Conservation (phyloP, 2,329 filamentous ascomycete genomes). For the Tolypocladium tundrense region DNA sequence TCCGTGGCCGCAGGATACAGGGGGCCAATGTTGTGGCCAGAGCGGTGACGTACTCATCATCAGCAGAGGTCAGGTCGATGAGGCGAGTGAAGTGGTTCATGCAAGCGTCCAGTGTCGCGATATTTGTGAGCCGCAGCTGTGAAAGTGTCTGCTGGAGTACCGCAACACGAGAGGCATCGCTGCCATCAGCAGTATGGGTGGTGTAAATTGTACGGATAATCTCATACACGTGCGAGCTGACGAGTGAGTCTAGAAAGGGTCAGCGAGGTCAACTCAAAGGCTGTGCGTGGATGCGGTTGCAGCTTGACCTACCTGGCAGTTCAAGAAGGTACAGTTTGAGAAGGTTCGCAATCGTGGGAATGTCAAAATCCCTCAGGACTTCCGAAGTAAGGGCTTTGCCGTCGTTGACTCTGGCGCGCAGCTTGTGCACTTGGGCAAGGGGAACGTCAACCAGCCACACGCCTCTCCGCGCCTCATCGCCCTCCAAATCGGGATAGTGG, state of each 20-base stretch:
- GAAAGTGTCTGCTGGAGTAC: conserved; percentile 93
- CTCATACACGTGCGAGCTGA: conserved; percentile 96
- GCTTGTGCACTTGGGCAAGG: conserved; percentile 70
- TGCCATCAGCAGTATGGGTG: conserved; percentile 64
- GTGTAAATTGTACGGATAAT: conserved; percentile 97
- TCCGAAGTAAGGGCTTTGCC: conserved; percentile 71
- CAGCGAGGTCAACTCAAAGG: conserved; percentile 7
- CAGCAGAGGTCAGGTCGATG: conserved; percentile 92
- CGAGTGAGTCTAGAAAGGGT: conserved; percentile 67
- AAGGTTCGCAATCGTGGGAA: conserved; percentile 85
- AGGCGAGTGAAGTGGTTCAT: conserved; percentile 97
- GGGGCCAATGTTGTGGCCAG: conserved; percentile 69
- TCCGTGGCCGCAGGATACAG: conserved; percentile 78
- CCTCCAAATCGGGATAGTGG: conserved; percentile 94
- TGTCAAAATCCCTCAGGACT: conserved; percentile 76
- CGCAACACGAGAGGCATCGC: conserved; percentile 70
- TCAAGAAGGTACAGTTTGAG: conserved; percentile 92
- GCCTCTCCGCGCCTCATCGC: conserved; percentile 80
- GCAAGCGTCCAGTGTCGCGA: conserved; percentile 94
- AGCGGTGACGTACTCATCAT: conserved; percentile 70
- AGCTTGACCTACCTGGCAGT: conserved; percentile 62
- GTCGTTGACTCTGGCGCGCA: conserved; percentile 76
- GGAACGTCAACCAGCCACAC: conserved; percentile 96
- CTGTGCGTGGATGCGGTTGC: background rate
- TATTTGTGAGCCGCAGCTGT: conserved; percentile 90